Percentiles rank a stretch among this genome's conserved stretches.
Conservation (phyloP, 345 rosid genomes). For the Kernera saxatilis region DNA sequence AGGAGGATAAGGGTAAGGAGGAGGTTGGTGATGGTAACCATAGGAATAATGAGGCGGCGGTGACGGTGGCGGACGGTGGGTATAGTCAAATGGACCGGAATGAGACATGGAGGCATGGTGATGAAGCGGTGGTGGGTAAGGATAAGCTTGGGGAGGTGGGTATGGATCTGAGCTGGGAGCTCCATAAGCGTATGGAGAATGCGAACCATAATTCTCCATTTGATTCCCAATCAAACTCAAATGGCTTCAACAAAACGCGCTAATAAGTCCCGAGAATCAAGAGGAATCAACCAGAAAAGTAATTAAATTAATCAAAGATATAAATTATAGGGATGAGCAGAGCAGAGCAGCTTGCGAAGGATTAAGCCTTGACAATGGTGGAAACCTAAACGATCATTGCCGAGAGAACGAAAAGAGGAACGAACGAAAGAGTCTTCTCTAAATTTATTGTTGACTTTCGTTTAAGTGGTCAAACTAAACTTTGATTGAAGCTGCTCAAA, state of each 20-base stretch:
- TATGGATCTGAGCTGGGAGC: constrained; percentile 44
- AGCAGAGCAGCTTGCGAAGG: no score
- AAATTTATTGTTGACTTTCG: no score
- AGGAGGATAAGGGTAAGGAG: constrained; percentile 45
- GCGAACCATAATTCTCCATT: constrained; percentile 15
- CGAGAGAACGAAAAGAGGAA: no score
- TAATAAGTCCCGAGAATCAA: no score
- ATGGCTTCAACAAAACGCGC: background rate
- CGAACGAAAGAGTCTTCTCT: no score
- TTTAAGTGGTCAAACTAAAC: no score
- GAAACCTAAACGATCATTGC: no score
- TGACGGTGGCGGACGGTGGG: constrained; percentile 16
- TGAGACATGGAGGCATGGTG: constrained; percentile 5
- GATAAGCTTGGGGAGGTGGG: constrained; percentile 22
- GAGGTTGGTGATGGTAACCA: constrained; percentile 17
- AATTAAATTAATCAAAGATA: no score
- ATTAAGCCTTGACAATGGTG: no score
- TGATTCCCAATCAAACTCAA: background rate
- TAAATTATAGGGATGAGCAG: no score
- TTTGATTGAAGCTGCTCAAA: no score
- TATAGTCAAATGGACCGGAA: constrained; percentile 38
- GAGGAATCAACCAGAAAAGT: no score
- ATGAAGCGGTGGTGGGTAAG: constrained; percentile 29
- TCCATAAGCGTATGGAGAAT: constrained; percentile 31
- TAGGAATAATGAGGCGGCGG: constrained; percentile 14